Percentiles rank a stretch among this genome's conserved stretches.
Conservation (phyloP, 805 yeast species). For the Ogataea kodamae region DNA sequence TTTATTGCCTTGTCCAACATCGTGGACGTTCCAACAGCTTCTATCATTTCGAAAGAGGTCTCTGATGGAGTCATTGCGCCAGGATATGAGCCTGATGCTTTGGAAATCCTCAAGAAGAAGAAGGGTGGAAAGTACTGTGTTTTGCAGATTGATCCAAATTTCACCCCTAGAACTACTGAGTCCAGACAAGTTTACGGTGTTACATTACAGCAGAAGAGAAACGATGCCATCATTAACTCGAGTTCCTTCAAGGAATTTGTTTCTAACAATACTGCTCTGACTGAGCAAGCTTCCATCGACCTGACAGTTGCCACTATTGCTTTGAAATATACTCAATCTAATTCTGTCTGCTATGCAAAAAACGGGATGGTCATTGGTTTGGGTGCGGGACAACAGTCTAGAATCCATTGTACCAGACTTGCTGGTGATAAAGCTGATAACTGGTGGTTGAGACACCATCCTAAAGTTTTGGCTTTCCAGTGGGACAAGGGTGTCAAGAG, state of each 20-base stretch:
- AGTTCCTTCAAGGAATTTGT: conserved; percentile 90
- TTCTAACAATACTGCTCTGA: conserved; percentile 77
- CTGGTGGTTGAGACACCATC: conserved; percentile 99
- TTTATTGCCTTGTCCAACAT: conserved; percentile 95
- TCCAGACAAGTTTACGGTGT: conserved; percentile 96
- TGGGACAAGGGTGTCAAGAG: conserved; percentile 99
- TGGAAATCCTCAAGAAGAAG: conserved; percentile 83
- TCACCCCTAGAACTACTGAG: conserved; percentile 75
- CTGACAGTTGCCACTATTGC: conserved; percentile 97
- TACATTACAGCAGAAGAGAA: conserved; percentile 92
- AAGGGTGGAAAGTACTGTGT: conserved; percentile 97
- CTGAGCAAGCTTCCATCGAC: conserved; percentile 91
- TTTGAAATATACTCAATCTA: conserved; percentile 95
- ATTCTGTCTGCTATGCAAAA: conserved; percentile 97
- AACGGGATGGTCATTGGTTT: conserved; percentile 99
- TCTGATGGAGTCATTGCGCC: conserved; percentile 99
- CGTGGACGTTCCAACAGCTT: conserved; percentile 95
- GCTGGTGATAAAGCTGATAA: conserved; percentile 99
- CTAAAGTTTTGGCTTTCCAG: conserved; percentile 83
- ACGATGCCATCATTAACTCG: conserved; percentile 92
- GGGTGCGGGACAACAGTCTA: conserved; percentile 99
- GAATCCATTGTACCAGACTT: conserved; percentile 98
- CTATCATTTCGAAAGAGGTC: conserved; percentile 95
- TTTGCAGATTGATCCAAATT: conserved; percentile 93
- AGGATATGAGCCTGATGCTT: conserved; percentile 89